phyloP scores from a whole-genome alignment of 2,329 filamentous ascomycete genomes.

The Endoconidiophora laricicola region DNA sequence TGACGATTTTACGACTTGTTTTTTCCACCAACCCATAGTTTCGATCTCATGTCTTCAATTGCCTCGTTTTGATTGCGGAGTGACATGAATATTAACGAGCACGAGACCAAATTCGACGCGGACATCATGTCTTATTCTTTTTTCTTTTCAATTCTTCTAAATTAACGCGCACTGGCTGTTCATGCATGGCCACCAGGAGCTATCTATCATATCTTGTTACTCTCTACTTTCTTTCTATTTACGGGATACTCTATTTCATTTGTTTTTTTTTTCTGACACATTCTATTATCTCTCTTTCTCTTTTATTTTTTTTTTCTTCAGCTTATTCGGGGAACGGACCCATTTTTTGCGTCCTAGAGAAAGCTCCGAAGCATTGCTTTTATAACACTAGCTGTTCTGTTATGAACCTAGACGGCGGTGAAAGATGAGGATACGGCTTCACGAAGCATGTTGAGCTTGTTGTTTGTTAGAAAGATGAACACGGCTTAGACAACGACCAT shows the following conservation, averaged over 20 bases:
- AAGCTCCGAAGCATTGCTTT: slow-evolving; percentile 3
- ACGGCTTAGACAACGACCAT: background rate
- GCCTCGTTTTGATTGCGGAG: slow-evolving; percentile 1
- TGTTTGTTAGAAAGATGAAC: background rate
- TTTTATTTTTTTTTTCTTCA: slow-evolving; percentile 16
- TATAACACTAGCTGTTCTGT: background rate
- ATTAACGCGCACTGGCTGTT: background rate
- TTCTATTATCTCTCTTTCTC: slow-evolving; percentile 12
- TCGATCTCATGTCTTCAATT: slow-evolving; percentile 1
- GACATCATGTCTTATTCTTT: background rate
- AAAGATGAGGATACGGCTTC: slow-evolving; percentile 8
- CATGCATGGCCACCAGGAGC: no score
- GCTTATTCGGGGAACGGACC: background rate
- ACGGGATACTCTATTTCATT: slow-evolving; percentile 13
- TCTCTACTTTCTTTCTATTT: slow-evolving; percentile 7
- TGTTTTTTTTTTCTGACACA: slow-evolving; percentile 14
- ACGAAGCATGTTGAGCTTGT: slow-evolving; percentile 1
- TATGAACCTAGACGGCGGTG: background rate
- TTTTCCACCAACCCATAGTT: background rate
- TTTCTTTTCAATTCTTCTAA: background rate
- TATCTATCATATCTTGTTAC: background rate
- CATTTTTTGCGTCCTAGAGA: background rate
- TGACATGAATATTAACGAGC: background rate
- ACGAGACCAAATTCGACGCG: background rate
- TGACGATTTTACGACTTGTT: slow-evolving; percentile 13